Conservation (phyloP, 768 basidiomycete genomes). For the Termitomyces sp. region DNA sequence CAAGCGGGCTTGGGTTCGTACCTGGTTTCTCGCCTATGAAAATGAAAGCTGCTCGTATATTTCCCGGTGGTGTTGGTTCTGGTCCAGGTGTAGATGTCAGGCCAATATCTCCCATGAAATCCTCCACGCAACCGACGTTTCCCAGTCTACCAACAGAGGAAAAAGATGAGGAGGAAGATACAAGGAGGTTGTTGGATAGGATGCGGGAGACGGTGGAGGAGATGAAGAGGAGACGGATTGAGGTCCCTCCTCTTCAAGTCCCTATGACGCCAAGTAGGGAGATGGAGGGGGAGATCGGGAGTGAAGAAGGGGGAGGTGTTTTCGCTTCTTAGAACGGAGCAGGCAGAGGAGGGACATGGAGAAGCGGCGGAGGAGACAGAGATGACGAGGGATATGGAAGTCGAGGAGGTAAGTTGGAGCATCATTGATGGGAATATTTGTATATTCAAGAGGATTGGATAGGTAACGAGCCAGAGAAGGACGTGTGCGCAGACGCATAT, state of each 20-base stretch:
- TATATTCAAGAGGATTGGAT: too few relatives aligned
- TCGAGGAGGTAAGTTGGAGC: too few relatives aligned
- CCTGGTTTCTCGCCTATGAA: conserved; percentile 36
- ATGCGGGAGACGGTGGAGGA: conserved; percentile 45
- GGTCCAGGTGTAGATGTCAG: not conserved
- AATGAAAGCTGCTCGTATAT: not conserved
- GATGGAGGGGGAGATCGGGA: too few relatives aligned
- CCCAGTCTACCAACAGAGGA: not conserved
- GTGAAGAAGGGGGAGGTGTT: too few relatives aligned
- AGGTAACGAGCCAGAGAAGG: too few relatives aligned
- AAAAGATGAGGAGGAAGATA: conserved; percentile 32
- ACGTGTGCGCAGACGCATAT: too few relatives aligned
- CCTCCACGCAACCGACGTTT: not conserved
- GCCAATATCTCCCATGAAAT: conserved; percentile 1
- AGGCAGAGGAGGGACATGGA: too few relatives aligned
- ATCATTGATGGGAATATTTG: too few relatives aligned
- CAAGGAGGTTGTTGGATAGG: conserved; percentile 36
- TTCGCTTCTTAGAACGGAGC: too few relatives aligned
- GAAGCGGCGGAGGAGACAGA: too few relatives aligned
- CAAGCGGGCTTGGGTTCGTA: conserved; percentile 44
- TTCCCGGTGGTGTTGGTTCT: not conserved
- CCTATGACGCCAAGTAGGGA: conserved; percentile 3
- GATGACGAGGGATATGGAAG: too few relatives aligned
- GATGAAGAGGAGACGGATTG: conserved; percentile 40
- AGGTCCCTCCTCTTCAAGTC: conserved; percentile 16